Percentiles rank a stretch among this genome's conserved stretches.
Evolutionary conservation across 768 basidiomycete species (phyloP).

Genomic region (Leccinum imitatum): DNA sequence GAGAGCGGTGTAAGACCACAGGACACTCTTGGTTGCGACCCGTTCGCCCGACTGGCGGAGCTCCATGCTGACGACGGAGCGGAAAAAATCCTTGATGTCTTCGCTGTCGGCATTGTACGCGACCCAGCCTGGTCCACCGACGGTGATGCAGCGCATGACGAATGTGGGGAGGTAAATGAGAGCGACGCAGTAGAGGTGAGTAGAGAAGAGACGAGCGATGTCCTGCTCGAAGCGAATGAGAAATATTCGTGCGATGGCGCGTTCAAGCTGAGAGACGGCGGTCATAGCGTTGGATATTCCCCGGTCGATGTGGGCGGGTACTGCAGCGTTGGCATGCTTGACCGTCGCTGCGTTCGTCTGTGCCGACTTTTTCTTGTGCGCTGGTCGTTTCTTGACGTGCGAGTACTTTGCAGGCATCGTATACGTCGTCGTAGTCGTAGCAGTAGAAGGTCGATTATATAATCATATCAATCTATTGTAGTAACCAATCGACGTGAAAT

Average conservation of each 20-base stretch:
- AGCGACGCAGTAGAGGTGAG: conserved; percentile 62
- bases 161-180: conserved; percentile 68
- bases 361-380: conserved; percentile 43
- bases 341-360: not conserved
- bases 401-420: conserved; percentile 72
- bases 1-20: conserved; percentile 78
- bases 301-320: conserved; percentile 53
- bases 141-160: conserved; percentile 59
- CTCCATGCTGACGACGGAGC: conserved; percentile 71
- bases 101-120: conserved; percentile 66
- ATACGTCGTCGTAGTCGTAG: not conserved
- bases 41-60: conserved; percentile 75
- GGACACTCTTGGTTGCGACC: conserved; percentile 75
- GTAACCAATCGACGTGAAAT: conserved; percentile 49
- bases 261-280: conserved; percentile 66
- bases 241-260: conserved; percentile 65
- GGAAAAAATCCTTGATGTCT: conserved; percentile 74
- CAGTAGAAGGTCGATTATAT: not conserved
- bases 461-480: not conserved
- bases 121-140: conserved; percentile 67
- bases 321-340: not conserved
- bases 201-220: conserved; percentile 72
- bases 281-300: conserved; percentile 55
- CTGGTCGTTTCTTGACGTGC: conserved; percentile 66
- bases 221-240: conserved; percentile 73